Base-by-base conservation (phyloP, 2,329 filamentous ascomycete species). In the Davidsoniella eucalypti region DNA sequence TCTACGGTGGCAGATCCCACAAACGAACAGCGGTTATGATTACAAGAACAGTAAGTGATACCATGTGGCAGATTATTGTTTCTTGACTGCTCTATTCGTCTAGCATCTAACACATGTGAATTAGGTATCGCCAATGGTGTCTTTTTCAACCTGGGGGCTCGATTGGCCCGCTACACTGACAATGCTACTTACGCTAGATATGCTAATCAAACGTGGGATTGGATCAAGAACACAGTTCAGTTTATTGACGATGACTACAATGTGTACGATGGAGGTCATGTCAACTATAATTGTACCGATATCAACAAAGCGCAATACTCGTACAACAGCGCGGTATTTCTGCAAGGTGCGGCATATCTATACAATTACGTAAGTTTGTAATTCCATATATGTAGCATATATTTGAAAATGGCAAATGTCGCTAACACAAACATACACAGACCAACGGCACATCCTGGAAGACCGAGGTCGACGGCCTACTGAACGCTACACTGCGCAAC, bases 1-100 rank as follows among this genome's bases (percentile, higher is more conserved):
- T 8, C 60, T 88, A 57, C 70, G 82, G 57, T 87, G 83, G 82
- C 84, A 92, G 66, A 82, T 90, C 53, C 84, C 79, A 51, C 68
- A 75, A 1, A 80, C 81, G 56, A 87, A 88, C 59, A 71, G 69
- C 26, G 85, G 85, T 21, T 92, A 84, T 62, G 73, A 80, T 59
- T 87, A 88, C 69, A 92, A 80, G 63, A 80, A 80, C 59, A 72
- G 68, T 71, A 61, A 29, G 64, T 61, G 18, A 25, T 18, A 23
- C 33, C 16, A 17, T 40, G n/a, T 10, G 33, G 29, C 10, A 38
- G 17, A 12, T 17, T 37, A 36, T 10, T 7, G 33, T 10, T 16
- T 38, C n/a, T 17, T 14, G 9, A 6, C 26, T 17, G n/a, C 44
- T 38, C 17, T 47, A 12, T 23, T 39, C 18, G 17, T 10, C 18